phyloP scores from a whole-genome alignment of 2,329 filamentous ascomycete genomes.

The Fusarium irregulare region DNA sequence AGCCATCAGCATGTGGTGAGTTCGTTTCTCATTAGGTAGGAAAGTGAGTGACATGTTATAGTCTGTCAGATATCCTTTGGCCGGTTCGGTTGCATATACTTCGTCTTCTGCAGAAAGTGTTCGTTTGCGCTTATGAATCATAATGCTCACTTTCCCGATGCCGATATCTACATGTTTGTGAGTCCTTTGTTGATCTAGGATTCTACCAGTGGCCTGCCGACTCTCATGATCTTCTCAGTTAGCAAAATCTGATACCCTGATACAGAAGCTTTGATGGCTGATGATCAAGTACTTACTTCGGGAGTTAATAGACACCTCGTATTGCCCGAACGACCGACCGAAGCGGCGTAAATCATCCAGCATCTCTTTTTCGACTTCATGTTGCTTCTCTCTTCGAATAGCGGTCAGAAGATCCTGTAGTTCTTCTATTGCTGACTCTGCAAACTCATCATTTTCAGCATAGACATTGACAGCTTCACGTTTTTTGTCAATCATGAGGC shows the following conservation, averaged over 20 bases:
- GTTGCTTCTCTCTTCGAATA: background rate
- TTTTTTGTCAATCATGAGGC: background rate
- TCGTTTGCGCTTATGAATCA: too few species aligned
- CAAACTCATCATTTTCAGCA: background rate
- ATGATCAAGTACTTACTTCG: too few species aligned
- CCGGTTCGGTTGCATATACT: too few species aligned
- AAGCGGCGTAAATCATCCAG: background rate
- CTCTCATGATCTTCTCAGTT: too few species aligned
- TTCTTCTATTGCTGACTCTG: background rate
- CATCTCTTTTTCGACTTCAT: background rate
- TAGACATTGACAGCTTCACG: background rate
- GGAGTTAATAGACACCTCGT: too few species aligned
- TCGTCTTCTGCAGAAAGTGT: too few species aligned
- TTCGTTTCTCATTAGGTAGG: background rate
- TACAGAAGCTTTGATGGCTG: too few species aligned
- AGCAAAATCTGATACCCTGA: too few species aligned
- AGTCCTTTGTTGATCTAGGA: too few species aligned
- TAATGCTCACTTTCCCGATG: too few species aligned
- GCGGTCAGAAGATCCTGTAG: background rate
- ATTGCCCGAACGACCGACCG: background rate
- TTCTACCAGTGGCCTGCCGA: too few species aligned
- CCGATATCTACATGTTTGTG: too few species aligned
- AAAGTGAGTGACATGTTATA: conserved; percentile 4
- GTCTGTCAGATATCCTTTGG: background rate
- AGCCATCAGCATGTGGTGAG: conserved; percentile 13